Evolutionary conservation across 805 yeast species (phyloP), one percentile per base, ranked within the genome.

Genomic region (Candida nemodendra): DNA sequence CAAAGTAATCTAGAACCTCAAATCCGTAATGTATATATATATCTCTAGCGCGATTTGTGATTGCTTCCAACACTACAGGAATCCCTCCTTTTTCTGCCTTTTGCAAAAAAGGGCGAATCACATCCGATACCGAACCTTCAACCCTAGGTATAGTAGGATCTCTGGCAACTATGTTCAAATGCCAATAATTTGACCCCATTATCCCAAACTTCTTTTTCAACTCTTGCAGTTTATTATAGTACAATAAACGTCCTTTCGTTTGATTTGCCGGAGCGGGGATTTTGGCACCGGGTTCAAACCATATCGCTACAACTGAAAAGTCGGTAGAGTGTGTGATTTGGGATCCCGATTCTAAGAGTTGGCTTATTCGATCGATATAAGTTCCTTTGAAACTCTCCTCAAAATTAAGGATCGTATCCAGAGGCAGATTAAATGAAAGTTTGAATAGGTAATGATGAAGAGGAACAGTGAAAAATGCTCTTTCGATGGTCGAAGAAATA

Each of bases 401-500:
- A 16, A 31, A 21, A 9, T 18, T 18, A 6, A 31, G 26, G 26
- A 6, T 15, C 26, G 25, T 21, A 26, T 9, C 7, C 13, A 31
- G 34, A 18, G 34, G 26, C 26, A 31, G 24, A 31, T 18, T 16
- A 21, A 5, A 9, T 16, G 34, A 21, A 18, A 31, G 8, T 21
- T 31, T 21, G 26, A 11, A 21, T 16, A 31, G 19, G 26, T 31
- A 31, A 31, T 31, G 34, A 21, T 21, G 15, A 9, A 31, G 26
- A 31, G 34, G 26, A n/a, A 31, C 34, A 21, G 34, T 31, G 26
- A 31, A 31, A 29, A 21, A 31, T 31, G 26, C 34, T 19, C 26
- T 31, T n/a, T 31, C 34, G 8, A 31, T 17, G 26, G 34, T 21
- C 9, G 34, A 31, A 31, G 34, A 16, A 7, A 31, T 31, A 12